phyloP scores from a whole-genome alignment of 1,284 basidiomycete genomes.

The Mycena sp. region DNA sequence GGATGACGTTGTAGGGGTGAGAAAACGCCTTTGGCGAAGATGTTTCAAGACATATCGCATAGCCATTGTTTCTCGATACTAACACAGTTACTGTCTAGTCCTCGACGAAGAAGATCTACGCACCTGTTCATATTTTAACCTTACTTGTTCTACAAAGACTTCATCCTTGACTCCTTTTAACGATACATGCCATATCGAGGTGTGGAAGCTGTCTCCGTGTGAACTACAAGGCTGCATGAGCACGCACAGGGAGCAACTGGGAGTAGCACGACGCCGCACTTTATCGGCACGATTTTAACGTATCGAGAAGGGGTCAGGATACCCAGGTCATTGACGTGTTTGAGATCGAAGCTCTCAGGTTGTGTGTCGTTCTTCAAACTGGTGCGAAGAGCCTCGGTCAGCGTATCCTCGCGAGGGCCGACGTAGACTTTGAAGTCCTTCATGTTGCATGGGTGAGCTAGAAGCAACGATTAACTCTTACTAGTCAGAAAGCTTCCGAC shows the following conservation, averaged over 20 bases:
- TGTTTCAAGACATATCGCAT: slow-evolving; percentile 82
- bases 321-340: slow-evolving; percentile 61
- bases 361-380: slow-evolving; percentile 70
- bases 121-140: slow-evolving; percentile 68
- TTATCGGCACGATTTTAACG: slow-evolving; percentile 77
- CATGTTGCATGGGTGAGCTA: slow-evolving; percentile 84
- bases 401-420: slow-evolving; percentile 68
- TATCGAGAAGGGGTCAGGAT: slow-evolving; percentile 70
- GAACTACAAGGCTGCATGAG: slow-evolving; percentile 51
- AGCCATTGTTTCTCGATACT: slow-evolving; percentile 74
- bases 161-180: slow-evolving; percentile 67
- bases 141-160: slow-evolving; percentile 61
- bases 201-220: slow-evolving; percentile 76
- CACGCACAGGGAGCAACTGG: not conserved
- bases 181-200: slow-evolving; percentile 79
- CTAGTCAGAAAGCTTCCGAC: slow-evolving; percentile 28
- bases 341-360: slow-evolving; percentile 70
- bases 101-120: slow-evolving; percentile 27
- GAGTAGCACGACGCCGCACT: slow-evolving; percentile 54
- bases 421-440: slow-evolving; percentile 80
- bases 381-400: slow-evolving; percentile 70
- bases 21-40: slow-evolving; percentile 77
- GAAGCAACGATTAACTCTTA: slow-evolving; percentile 2
- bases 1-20: slow-evolving; percentile 70
- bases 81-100: slow-evolving; percentile 21